phyloP scores from a whole-genome alignment of 2,329 filamentous ascomycete genomes.

The Sarocladium kiliense region DNA sequence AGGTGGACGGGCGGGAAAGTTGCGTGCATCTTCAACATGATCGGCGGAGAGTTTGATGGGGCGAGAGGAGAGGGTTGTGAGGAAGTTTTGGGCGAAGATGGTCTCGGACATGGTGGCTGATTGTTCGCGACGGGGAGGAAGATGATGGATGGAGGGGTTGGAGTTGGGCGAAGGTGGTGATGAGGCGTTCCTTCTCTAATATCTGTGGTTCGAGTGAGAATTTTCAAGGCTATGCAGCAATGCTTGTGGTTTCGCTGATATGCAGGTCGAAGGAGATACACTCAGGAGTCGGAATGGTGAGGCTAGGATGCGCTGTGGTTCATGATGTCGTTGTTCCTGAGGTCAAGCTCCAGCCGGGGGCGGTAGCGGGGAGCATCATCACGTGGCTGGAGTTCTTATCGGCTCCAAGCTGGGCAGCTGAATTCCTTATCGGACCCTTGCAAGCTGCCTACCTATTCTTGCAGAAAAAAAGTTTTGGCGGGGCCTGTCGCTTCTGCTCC shows the following conservation, averaged over 20 bases:
- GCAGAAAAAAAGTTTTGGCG: slow-evolving; percentile 32
- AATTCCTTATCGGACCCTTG: slow-evolving; percentile 24
- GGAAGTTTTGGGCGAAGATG: slow-evolving; percentile 77
- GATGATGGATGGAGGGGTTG: slow-evolving; percentile 6
- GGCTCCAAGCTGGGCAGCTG: slow-evolving; percentile 28
- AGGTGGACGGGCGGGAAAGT: slow-evolving; percentile 69
- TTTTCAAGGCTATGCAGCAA: no score
- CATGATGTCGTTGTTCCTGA: not conserved
- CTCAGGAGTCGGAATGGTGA: not conserved
- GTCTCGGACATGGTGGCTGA: slow-evolving; percentile 67
- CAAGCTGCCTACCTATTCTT: slow-evolving; percentile 1
- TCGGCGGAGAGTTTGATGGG: slow-evolving; percentile 80
- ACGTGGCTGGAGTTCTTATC: slow-evolving; percentile 17
- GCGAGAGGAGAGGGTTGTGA: slow-evolving; percentile 71
- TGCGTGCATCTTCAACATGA: slow-evolving; percentile 81
- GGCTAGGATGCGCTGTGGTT: not conserved
- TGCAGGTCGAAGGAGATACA: not conserved
- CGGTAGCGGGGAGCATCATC: slow-evolving; percentile 13
- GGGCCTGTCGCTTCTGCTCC: slow-evolving; percentile 18
- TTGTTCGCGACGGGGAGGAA: not conserved
- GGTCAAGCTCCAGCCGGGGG: not conserved
- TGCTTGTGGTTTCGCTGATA: no score
- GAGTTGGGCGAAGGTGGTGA: not conserved
- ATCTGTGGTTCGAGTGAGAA: no score
- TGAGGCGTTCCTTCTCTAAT: no score